Conservation (phyloP, 2,329 filamentous ascomycete genomes). For the Pyrenochaeta sp. region DNA sequence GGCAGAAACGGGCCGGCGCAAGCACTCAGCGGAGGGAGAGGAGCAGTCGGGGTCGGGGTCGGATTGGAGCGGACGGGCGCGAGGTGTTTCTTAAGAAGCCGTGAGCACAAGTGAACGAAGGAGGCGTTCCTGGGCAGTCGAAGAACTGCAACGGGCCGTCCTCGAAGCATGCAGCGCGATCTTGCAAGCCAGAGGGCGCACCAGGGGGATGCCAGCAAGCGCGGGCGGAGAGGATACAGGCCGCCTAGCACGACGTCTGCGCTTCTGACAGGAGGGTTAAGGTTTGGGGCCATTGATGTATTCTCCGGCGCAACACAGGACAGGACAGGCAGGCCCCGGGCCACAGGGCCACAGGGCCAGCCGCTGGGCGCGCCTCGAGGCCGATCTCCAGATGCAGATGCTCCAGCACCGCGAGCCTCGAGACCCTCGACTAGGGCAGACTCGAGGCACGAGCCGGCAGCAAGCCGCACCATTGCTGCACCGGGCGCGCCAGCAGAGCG, state of each 20-base stretch:
- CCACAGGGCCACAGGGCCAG: slow-evolving; percentile 37
- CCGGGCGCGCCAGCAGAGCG: slow-evolving; percentile 30
- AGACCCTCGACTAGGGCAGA: slow-evolving; percentile 40
- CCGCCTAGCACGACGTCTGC: slow-evolving; percentile 40
- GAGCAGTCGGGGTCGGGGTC: slow-evolving; percentile 28
- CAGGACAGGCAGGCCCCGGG: slow-evolving; percentile 28
- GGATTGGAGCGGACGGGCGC: too few species aligned
- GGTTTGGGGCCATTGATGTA: slow-evolving; percentile 48
- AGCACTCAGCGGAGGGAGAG: slow-evolving; percentile 42
- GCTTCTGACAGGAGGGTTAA: slow-evolving; percentile 47
- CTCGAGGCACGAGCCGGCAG: slow-evolving; percentile 46
- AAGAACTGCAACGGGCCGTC: slow-evolving; percentile 51
- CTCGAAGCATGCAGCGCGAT: slow-evolving; percentile 42
- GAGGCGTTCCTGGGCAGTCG: slow-evolving; percentile 45
- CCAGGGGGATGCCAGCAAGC: slow-evolving; percentile 38
- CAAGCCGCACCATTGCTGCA: slow-evolving; percentile 40
- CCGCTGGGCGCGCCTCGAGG: too few species aligned
- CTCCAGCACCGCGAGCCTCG: too few species aligned
- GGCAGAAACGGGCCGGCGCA: slow-evolving; percentile 31
- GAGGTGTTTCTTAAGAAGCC: slow-evolving; percentile 39
- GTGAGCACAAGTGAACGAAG: slow-evolving; percentile 29
- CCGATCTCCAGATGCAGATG: too few species aligned
- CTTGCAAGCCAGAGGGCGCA: slow-evolving; percentile 34
- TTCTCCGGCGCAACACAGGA: slow-evolving; percentile 45
- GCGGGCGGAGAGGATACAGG: slow-evolving; percentile 35